These are phyloP conservation scores for Epichloe typhina DNA, from an alignment of 2,329 filamentous ascomycete genomes.

Conservation along the genomic window DNA sequence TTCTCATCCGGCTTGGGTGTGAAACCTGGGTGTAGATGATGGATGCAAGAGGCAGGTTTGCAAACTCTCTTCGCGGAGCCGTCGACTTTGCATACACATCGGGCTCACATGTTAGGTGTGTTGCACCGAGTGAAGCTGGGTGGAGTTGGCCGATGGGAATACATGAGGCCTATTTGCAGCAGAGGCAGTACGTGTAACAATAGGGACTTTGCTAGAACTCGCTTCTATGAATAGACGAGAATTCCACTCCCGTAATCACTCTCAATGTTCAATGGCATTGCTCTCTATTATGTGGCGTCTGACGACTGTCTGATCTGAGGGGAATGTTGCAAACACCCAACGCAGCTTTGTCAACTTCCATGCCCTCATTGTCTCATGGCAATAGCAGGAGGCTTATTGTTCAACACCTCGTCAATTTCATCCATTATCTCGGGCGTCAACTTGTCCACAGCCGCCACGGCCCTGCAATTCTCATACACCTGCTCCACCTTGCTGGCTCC, in stretches of 20 bases:
- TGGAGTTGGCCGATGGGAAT: neutral
- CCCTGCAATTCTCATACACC: conserved; percentile 45
- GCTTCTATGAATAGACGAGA: too few relatives aligned
- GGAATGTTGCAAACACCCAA: neutral
- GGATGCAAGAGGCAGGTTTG: neutral
- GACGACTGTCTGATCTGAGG: neutral
- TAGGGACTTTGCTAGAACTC: neutral
- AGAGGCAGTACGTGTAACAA: neutral
- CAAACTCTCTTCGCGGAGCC: neutral
- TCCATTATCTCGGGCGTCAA: conserved; percentile 45
- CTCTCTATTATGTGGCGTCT: neutral
- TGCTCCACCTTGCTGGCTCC: conserved; percentile 45
- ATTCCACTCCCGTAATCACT: neutral
- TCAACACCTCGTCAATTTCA: conserved; percentile 45
- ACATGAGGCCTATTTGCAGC: neutral
- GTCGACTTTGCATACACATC: neutral
- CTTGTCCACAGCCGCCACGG: conserved; percentile 38
- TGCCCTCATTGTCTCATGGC: conserved; percentile 18
- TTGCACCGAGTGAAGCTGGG: neutral
- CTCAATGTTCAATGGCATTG: neutral
- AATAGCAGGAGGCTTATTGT: conserved; percentile 41
- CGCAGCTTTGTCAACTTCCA: neutral
- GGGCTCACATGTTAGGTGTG: neutral
- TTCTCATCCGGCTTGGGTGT: too few relatives aligned
- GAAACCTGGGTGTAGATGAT: neutral